A percentile compares a stretch with the other conserved stretches of the same genome.
These are phyloP conservation scores for Zanthoxylum bungeanum DNA, from an alignment of 345 rosid species.

Conservation along the genomic window DNA sequence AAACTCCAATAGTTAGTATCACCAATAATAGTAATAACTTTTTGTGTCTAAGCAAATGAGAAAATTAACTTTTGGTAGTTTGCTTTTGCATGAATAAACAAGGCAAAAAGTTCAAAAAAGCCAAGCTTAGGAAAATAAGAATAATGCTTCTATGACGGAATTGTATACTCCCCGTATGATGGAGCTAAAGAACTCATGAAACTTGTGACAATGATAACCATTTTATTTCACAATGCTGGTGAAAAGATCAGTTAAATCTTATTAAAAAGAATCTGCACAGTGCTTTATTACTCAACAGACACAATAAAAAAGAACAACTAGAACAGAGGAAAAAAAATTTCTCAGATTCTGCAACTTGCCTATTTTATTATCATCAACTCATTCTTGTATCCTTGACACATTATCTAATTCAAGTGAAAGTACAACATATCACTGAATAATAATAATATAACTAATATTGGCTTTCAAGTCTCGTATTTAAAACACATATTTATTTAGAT, in stretches of 20 bases:
- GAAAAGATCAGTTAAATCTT: background rate
- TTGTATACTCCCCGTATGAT: background rate
- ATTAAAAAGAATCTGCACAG: background rate
- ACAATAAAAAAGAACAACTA: background rate
- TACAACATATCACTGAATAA: background rate
- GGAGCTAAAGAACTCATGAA: background rate
- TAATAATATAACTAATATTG: background rate
- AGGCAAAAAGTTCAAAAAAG: background rate
- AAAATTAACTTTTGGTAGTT: background rate
- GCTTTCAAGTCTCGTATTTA: background rate
- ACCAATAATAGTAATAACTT: background rate
- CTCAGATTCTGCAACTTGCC: conserved; percentile 5
- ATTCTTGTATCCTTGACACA: background rate
- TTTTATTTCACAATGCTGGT: background rate
- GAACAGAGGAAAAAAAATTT: background rate
- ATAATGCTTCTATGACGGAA: background rate
- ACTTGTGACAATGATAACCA: background rate
- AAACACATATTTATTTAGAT: background rate
- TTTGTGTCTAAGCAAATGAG: background rate
- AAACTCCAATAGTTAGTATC: conserved; percentile 19
- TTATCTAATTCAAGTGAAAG: conserved; percentile 5
- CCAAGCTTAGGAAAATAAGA: background rate
- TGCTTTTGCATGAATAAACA: background rate
- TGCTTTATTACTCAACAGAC: background rate
- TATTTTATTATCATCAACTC: background rate